These are phyloP conservation scores for Halteria grandinella DNA, from an alignment of 73 alveolate genomes.

Conservation along the genomic window DNA sequence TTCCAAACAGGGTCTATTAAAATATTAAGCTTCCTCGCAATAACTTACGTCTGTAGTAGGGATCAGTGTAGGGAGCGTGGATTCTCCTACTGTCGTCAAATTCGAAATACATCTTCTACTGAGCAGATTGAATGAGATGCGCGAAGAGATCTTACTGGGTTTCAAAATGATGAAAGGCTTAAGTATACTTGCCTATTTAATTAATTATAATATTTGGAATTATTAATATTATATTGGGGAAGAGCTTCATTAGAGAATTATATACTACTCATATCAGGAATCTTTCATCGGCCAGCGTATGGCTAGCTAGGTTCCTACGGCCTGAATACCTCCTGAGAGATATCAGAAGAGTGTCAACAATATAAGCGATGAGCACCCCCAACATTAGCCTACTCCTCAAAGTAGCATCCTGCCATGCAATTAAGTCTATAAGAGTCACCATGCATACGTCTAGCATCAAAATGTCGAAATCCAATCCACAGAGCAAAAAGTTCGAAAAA, in stretches of 20 bases:
- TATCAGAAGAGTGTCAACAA: slow-evolving; percentile 2
- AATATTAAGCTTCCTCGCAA: not conserved
- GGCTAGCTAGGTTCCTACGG: slow-evolving; percentile 31
- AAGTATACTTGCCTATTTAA: too few relatives aligned
- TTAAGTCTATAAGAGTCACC: slow-evolving; percentile 2
- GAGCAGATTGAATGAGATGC: too few relatives aligned
- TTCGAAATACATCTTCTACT: slow-evolving; percentile 59
- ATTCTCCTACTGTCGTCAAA: slow-evolving; percentile 69
- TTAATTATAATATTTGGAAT: too few relatives aligned
- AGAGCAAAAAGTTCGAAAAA: slow-evolving; percentile 5
- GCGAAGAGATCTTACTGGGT: too few relatives aligned
- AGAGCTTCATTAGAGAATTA: too few relatives aligned
- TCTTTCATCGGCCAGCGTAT: slow-evolving; percentile 46
- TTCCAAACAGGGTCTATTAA: slow-evolving; percentile 71
- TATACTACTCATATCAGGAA: slow-evolving; percentile 42
- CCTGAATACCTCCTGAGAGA: slow-evolving; percentile 18
- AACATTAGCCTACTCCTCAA: not conserved
- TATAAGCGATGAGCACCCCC: slow-evolving; percentile 41
- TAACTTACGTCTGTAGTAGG: slow-evolving; percentile 36
- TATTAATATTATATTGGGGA: too few relatives aligned
- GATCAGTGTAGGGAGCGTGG: slow-evolving; percentile 75
- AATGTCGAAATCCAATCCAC: slow-evolving; percentile 44
- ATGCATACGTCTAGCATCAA: slow-evolving; percentile 13
- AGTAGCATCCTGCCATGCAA: not conserved
- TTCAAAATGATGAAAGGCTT: too few relatives aligned